These are phyloP conservation scores for Geosmithia morbida DNA, from an alignment of 2,329 filamentous ascomycete genomes.

Conservation along the genomic window DNA sequence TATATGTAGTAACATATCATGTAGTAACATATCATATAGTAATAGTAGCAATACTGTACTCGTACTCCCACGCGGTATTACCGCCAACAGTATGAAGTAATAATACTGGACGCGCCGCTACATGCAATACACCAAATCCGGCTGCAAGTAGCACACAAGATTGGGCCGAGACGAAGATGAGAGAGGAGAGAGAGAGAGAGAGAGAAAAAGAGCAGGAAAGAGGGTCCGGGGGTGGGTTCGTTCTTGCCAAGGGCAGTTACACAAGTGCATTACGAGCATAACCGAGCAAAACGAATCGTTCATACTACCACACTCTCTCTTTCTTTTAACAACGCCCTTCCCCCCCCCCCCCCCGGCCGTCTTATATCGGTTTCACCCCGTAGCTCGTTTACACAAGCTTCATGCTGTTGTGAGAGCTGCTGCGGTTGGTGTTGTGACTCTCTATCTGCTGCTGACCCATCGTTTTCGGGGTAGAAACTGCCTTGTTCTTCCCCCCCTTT, in stretches of 20 bases:
- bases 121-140: neutral
- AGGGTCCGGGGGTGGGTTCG: neutral
- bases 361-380: neutral
- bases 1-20: too few species aligned
- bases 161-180: neutral
- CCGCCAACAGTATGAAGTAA: neutral
- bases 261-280: neutral
- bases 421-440: too few species aligned
- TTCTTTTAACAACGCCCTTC: neutral
- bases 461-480: too few species aligned
- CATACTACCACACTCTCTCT: too few species aligned
- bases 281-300: too few species aligned
- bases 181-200: neutral
- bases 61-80: too few species aligned
- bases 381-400: neutral
- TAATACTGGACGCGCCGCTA: neutral
- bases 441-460: too few species aligned
- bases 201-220: neutral
- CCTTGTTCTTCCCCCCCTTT: neutral
- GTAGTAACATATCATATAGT: too few species aligned
- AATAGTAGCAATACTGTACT: too few species aligned
- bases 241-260: neutral
- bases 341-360: neutral
- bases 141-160: neutral
- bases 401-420: neutral